phyloP scores from a whole-genome alignment of 1,284 basidiomycete genomes.

The Cutaneotrichosporon arboriforme region DNA sequence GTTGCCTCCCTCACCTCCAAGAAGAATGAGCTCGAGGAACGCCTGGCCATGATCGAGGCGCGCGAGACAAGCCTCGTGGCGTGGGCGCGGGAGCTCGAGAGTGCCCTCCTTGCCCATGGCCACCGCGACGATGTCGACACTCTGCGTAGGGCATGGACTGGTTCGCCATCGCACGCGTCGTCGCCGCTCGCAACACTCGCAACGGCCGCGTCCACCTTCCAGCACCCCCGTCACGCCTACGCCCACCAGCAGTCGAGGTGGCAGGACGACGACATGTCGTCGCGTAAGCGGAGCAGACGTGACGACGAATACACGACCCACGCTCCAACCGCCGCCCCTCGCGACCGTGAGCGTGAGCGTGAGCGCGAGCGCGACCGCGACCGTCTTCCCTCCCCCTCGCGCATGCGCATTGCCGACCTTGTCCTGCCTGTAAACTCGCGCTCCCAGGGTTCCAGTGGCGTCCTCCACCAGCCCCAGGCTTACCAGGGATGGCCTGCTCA shows the following conservation, averaged over 20 bases:
- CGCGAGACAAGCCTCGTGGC: conserved; percentile 24
- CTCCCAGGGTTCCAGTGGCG: background rate
- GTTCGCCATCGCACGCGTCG: background rate
- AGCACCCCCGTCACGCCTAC: background rate
- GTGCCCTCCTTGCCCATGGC: conserved; percentile 25
- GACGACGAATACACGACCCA: conserved; percentile 8
- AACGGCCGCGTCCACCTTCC: conserved; percentile 13
- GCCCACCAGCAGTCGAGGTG: conserved; percentile 9
- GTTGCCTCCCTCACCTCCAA: conserved; percentile 19
- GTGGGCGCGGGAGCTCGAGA: conserved; percentile 36
- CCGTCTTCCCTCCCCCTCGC: conserved; percentile 13
- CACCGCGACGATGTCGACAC: conserved; percentile 29
- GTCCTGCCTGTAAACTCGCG: conserved; percentile 10
- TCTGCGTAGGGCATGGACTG: conserved; percentile 25
- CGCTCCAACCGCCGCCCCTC: background rate
- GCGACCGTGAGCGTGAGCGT: background rate
- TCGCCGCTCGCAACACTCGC: conserved; percentile 18
- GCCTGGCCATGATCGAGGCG: conserved; percentile 15
- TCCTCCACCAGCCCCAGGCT: conserved; percentile 1
- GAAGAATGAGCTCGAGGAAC: conserved; percentile 20
- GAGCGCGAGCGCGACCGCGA: too few relatives aligned
- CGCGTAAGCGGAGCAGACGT: conserved; percentile 13
- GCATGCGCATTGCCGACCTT: conserved; percentile 18
- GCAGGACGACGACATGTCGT: conserved; percentile 8
- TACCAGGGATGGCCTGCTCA: background rate